A percentile compares a stretch with the other conserved stretches of the same genome.
These are phyloP conservation scores for Golubevia pallescens DNA, from an alignment of 1,284 basidiomycete genomes.

Conservation along the genomic window DNA sequence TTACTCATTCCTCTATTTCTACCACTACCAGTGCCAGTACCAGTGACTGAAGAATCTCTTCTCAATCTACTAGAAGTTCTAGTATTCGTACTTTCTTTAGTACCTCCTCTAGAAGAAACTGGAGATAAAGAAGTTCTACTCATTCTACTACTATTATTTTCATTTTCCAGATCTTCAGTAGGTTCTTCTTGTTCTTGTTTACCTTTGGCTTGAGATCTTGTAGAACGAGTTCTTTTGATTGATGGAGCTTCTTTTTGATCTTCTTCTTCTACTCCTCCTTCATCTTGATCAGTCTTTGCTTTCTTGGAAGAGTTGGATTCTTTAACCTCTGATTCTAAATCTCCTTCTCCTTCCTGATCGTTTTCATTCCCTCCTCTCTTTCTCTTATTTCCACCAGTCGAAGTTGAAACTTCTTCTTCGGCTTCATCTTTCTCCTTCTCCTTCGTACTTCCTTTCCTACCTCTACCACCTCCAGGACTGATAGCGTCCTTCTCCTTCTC, in stretches of 20 bases:
- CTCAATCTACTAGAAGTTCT: no score
- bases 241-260: neutral
- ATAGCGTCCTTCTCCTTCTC: no score
- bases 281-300: conserved; percentile 1
- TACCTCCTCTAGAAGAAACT: no score
- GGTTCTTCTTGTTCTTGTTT: conserved; percentile 2
- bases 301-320: neutral
- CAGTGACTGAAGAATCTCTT: no score
- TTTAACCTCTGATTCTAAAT: conserved; percentile 5
- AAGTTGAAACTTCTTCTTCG: no score
- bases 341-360: neutral
- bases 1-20: no score
- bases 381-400: no score
- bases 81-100: no score
- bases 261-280: conserved; percentile 9
- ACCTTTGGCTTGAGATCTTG: conserved; percentile 1
- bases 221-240: neutral
- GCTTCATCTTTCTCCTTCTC: no score
- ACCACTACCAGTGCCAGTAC: no score
- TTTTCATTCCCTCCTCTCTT: neutral
- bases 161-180: neutral
- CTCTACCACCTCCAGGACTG: no score
- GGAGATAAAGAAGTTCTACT: neutral
- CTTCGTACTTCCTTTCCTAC: no score
- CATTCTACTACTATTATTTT: conserved; percentile 1